Evolutionary conservation across 345 rosid species (phyloP).

Genomic region (Citrus reticulata): DNA sequence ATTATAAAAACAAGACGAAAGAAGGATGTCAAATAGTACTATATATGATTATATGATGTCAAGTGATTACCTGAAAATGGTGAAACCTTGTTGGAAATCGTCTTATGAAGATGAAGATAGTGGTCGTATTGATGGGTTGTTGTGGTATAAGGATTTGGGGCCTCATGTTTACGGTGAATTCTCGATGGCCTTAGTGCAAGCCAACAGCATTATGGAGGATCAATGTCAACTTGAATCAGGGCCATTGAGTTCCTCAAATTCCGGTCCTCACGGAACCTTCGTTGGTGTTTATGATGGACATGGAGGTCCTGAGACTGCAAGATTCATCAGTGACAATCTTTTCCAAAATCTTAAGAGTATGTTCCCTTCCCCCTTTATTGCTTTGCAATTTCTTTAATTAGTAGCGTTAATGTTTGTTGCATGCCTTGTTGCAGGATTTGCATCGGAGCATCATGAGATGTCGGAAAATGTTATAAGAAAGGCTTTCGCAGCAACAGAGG

Average conservation of each 20-base stretch:
- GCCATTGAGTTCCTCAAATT: conserved; percentile 35
- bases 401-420: not conserved
- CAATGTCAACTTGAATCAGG: conserved; percentile 92
- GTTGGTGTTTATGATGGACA: conserved; percentile 87
- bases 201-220: conserved; percentile 67
- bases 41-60: not conserved
- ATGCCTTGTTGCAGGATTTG: conserved; percentile 37
- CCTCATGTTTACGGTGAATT: conserved; percentile 63
- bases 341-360: conserved; percentile 64
- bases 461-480: conserved; percentile 50
- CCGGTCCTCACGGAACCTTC: conserved; percentile 58
- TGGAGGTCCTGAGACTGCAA: conserved; percentile 77
- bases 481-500: conserved; percentile 60
- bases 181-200: conserved; percentile 84
- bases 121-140: conserved; percentile 50
- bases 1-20: too few relatives aligned
- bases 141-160: conserved; percentile 72
- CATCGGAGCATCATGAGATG: conserved; percentile 40
- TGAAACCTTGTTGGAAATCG: conserved; percentile 62
- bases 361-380: conserved; percentile 3
- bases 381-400: not conserved
- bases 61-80: conserved; percentile 34
- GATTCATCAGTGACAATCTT: conserved; percentile 52
- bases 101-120: conserved; percentile 31
- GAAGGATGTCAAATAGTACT: not conserved